Base-by-base conservation (phyloP, 2,329 filamentous ascomycete genomes). In the Ophiostoma sp. region DNA sequence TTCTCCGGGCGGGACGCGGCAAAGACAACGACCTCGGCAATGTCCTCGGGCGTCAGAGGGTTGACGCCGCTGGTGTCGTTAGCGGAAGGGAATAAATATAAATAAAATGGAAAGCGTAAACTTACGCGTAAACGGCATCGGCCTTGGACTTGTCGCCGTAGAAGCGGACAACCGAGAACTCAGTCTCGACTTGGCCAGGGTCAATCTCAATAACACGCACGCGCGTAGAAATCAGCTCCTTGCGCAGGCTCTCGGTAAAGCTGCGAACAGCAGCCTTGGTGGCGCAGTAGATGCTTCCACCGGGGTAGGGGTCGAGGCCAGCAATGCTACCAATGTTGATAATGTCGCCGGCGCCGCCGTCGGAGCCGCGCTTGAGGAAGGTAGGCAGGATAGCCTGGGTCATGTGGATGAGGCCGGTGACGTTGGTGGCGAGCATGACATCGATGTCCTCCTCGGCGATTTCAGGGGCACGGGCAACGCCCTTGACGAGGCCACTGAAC, bases 241-340 rank as follows among this genome's bases (percentile, higher is more conserved):
- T 93, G 77, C 95, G 87, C 80, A 98, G 82, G 12, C 91, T 88
- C 73, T 97, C 94, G 0, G 93, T 94, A 83, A 97, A 97, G 77
- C 88, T 92, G 78, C 92, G 89, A 72, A 97, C 92, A 1, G 95
- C 95, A 25, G 94, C 93, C 84, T 98, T 98, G 74, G 93, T 95
- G 0, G 94, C 93, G 82, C 95, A 97, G 87, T 98, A 98, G 80
- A 97, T 97, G 80, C 91, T 90, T 36, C 95, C 95, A 69, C 94
- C 93, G 0, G 90, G 86, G 81, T 97, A 98, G 12, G 93, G 88
- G 78, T 97, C 94, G 61, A 94, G 88, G 39, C 94, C 95, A n/a
- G 95, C 95, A 79, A 97, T 95, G 77, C 91, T 94, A 75, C 95
- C 95, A 79, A 98, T 84, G 80, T 98, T 98, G 84, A 99, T 97